Evolutionary conservation across 495 filamentous ascomycete genomes (phyloP), one percentile per base, ranked within the genome.

Genomic region (Cercophora scortea): DNA sequence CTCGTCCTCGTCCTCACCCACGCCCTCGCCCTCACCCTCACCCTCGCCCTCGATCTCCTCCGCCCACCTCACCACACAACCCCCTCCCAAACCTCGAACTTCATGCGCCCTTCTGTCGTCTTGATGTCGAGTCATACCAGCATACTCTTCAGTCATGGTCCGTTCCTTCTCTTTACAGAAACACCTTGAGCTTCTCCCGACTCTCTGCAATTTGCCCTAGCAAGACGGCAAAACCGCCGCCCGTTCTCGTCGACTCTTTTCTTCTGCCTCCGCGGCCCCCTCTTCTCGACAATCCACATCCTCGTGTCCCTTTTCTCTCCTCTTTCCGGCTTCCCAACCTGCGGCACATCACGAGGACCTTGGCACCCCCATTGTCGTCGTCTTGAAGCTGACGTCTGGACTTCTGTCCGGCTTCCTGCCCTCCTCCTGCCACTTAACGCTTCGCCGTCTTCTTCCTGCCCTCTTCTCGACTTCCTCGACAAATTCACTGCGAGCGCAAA

Each of bases 111-210:
- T 18, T 39, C 55, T 18, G 45, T 53, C 45, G 41, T 42, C 32
- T 49, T 18, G 46, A 40, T 46, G 13, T 42, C 49, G 41, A 54
- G 4, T 41, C 45, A 32, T 42, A 42, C 40, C 32, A 34, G 33
- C 42, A 25, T 4, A 25, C 19, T 15, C 38, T 41, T 33, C 33
- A 56, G 64, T 58, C 60, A 67, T 67, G 64, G 61, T 19, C 54
- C 40, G 17, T 41, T 51, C 35, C 52, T 50, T 25, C 25, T 33
- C 35, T 53, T 39, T 39, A 9, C 45, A 42, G 42, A 50, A 32
- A 52, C 36, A 52, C 32, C 33, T 55, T 56, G 55, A 53, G 55
- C 56, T 55, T 50, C 42, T 18, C 52, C 55, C 60, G 19, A 53
- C 44, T 16, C 33, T 51, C 43, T 55, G 45, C 46, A 52, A 34